Evolutionary conservation across 23 red algal species (phyloP).

Genomic region (Gracilariopsis chorda): DNA sequence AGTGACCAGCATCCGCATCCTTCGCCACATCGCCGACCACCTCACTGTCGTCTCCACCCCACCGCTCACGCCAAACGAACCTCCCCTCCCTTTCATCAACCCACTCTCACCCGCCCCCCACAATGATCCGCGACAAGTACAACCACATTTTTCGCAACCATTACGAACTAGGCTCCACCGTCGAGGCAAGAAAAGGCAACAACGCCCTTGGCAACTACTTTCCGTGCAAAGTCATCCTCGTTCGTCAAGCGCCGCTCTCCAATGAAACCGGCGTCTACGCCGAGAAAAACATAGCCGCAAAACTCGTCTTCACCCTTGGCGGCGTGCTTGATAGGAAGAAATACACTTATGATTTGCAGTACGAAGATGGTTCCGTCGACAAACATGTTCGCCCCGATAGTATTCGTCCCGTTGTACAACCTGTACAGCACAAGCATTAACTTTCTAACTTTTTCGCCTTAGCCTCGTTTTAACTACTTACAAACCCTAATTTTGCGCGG

Average conservation of each 20-base stretch:
- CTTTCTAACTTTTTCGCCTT: no score
- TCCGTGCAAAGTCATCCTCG: neutral
- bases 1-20: no score
- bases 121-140: neutral
- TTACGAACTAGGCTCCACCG: neutral
- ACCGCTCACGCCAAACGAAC: no score
- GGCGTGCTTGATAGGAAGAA: neutral
- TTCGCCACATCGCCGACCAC: no score
- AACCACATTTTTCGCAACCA: conserved; percentile 12
- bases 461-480: no score
- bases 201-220: neutral
- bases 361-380: neutral
- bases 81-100: no score
- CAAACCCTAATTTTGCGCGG: no score
- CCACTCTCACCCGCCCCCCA: neutral
- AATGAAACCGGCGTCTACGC: neutral
- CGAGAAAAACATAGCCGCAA: neutral
- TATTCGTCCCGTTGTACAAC: neutral
- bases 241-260: neutral
- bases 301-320: neutral
- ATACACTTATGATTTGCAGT: conserved; percentile 11
- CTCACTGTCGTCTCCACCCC: no score
- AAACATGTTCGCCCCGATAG: neutral
- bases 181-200: neutral
- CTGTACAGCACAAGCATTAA: no score